Evolutionary conservation across 179 eudicot genomes (phyloP).

Genomic region (Drosera spatulata): DNA sequence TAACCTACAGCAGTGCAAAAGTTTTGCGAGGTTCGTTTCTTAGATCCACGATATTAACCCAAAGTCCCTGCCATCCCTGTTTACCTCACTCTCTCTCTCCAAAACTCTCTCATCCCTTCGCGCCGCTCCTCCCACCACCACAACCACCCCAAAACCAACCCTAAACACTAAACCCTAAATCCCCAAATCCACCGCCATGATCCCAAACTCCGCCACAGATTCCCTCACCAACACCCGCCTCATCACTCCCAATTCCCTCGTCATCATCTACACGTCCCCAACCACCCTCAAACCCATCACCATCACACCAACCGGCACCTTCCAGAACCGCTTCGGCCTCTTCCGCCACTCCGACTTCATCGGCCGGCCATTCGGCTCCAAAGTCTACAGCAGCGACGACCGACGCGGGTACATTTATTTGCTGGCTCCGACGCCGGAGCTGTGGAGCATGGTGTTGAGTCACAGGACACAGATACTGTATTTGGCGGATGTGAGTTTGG

Average conservation of each 20-base stretch:
- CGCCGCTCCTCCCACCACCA: too few relatives aligned
- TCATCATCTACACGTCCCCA: constrained; percentile 74
- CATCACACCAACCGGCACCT: constrained; percentile 34
- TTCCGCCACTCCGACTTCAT: constrained; percentile 83
- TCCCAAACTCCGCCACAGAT: constrained; percentile 36
- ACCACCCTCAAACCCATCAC: constrained; percentile 70
- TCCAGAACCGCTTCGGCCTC: constrained; percentile 77
- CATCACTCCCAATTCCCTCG: constrained; percentile 63
- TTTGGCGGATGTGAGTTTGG: constrained; percentile 79
- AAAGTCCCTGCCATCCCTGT: too few relatives aligned
- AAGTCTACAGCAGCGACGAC: constrained; percentile 69
- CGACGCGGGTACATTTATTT: constrained; percentile 54
- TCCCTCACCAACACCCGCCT: constrained; percentile 40
- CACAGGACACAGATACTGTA: constrained; percentile 94
- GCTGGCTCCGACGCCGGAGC: constrained; percentile 91
- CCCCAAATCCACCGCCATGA: constrained; percentile 9
- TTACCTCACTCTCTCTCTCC: too few relatives aligned
- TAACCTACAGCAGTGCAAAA: too few relatives aligned
- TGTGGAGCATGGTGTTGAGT: constrained; percentile 89
- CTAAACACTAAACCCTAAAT: too few relatives aligned
- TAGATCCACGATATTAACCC: too few relatives aligned
- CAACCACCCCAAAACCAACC: too few relatives aligned
- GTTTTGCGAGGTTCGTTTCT: too few relatives aligned
- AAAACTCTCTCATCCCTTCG: too few relatives aligned
- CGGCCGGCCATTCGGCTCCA: constrained; percentile 74